Evolutionary conservation across 2,329 filamentous ascomycete species (phyloP), one percentile per base, ranked within the genome.

Genomic region (Clonostachys rhizophaga): DNA sequence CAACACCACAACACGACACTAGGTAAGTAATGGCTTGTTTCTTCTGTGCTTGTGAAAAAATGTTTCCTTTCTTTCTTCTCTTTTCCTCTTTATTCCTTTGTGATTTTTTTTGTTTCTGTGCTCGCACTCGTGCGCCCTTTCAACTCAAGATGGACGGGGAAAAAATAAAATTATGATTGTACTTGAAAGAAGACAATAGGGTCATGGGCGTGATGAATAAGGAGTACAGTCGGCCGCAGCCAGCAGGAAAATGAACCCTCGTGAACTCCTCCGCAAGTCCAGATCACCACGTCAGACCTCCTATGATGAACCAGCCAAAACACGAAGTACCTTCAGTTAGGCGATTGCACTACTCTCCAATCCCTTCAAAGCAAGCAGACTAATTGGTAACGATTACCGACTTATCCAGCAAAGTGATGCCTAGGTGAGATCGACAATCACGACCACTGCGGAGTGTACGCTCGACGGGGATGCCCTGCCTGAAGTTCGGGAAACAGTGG

Each of bases 111-210:
- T 52, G 46, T 55, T 50, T 52, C 47, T 30, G 24, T 30, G 24
- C 9, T 60, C 46, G 52, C 66, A 67, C 67, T 65, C 61, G 54
- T 52, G 64, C 61, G 65, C 61, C 57, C 50, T 53, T 56, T 66
- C 58, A 66, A 60, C 58, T 61, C 58, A 66, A 60, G 54, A 56
- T 53, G 49, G 53, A 60, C 63, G 52, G 24, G 58, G 59, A 63
- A 66, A 67, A 69, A 73, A 69, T 76, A 69, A 76, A 76, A 76
- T 48, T 76, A 65, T 75, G 70, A 75, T 75, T 75, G 69, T 72
- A 67, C 59, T 66, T 65, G 59, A 55, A 58, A 59, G 55, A 54
- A 55, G 50, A 58, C 58, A 66, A 61, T 59, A 60, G 60, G 63
- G 58, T 59, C 47, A 57, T 47, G 63, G 60, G 60, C 52, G 58